Base-by-base conservation (phyloP, 495 filamentous ascomycete genomes). In the Neurospora sp. region DNA sequence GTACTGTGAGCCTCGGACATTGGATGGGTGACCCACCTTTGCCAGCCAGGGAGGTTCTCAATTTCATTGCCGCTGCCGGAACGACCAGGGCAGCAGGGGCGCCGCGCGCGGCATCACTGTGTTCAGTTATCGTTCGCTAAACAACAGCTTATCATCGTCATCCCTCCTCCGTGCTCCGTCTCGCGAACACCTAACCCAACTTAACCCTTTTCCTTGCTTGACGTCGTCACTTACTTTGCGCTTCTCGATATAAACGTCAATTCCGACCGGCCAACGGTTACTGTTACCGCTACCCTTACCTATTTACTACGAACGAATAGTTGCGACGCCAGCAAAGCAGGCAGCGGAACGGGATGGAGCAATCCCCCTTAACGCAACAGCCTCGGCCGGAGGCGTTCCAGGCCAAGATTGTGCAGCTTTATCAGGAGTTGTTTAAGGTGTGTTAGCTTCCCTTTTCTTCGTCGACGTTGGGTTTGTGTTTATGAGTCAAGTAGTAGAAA, bases 341-440 rank as follows among this genome's bases (percentile, higher is more conserved):
- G 54, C 14, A 35, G 11, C 11, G 23, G 1, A 66, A 3, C 23
- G 14, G 54, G 54, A 97, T 97, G 94, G 93, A 96, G 83, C 86
- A 90, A 70, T 98, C 94, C 79, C 96, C 96, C 73, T 89, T 99
- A 79, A 97, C 94, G 31, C 94, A 95, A 83, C 94, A 97, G 86
- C 89, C 88, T 82, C 89, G 96, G 79, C 96, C 96, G 73, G 93
- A 94, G 79, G 87, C 89, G 59, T 98, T 99, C 80, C 90, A 96
- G 82, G 96, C 92, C 38, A 98, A 98, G 84, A 91, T 99, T 73
- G 92, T 96, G 44, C 87, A 90, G 76, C 89, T 98, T 42, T 99
- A 99, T 81, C 90, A 95, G 81, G 86, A 87, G 71, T 85, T 99
- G 70, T 94, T 99, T 83, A 90, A 90, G 86, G 94, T 97, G 86